Evolutionary conservation across 2,329 filamentous ascomycete species (phyloP).

Genomic region (Aspergillus niger): DNA sequence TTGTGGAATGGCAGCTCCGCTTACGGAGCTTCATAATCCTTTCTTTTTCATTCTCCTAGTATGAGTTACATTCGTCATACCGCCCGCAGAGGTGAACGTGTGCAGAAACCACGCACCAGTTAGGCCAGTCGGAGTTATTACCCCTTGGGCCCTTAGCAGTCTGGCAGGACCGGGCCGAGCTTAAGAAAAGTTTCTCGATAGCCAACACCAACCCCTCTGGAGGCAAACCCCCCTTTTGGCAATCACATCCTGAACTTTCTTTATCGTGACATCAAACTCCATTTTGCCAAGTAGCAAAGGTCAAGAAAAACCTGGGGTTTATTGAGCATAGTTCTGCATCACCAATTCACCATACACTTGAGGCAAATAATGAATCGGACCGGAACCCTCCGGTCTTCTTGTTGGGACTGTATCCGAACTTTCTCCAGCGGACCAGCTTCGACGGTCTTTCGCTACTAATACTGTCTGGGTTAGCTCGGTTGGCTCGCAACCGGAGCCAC

Average conservation of each 20-base stretch:
- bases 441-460: slow-evolving; percentile 2
- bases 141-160: neutral
- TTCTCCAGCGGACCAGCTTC: slow-evolving; percentile 11
- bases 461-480: slow-evolving; percentile 2
- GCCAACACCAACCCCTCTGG: neutral
- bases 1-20: neutral
- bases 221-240: neutral
- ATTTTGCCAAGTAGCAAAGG: neutral
- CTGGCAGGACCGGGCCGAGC: neutral
- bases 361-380: neutral
- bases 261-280: neutral
- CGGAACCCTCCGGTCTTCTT: neutral
- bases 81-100: neutral
- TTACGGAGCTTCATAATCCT: slow-evolving; percentile 2
- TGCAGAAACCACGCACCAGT: neutral
- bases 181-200: neutral
- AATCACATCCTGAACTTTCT: neutral
- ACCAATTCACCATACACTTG: too few relatives aligned
- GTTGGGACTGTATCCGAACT: slow-evolving; percentile 3
- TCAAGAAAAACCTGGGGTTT: neutral
- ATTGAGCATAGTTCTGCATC: neutral
- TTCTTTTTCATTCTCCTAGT: neutral
- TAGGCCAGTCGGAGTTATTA: neutral
- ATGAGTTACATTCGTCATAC: slow-evolving; percentile 1
- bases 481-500: neutral